Conservation (phyloP, 345 rosid species). For the Geranium brycei region DNA sequence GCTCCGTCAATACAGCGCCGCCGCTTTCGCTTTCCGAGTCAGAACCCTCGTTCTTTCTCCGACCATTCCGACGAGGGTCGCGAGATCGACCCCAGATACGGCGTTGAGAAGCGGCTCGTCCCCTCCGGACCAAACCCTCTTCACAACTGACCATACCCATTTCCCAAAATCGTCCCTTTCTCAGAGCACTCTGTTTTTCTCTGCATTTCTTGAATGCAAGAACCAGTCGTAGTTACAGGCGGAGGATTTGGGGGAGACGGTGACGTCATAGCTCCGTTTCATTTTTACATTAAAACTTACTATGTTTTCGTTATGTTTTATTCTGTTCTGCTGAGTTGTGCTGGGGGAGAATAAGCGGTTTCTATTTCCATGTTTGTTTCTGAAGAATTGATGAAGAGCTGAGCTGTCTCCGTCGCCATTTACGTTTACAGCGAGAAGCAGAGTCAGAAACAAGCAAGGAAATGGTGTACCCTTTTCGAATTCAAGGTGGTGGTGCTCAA, state of each 20-base stretch:
- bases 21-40: conserved; percentile 18
- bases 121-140: conserved; percentile 70
- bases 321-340: no score
- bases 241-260: no score
- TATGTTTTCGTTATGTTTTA: neutral
- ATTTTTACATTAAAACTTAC: neutral
- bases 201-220: no score
- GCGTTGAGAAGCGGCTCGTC: conserved; percentile 49
- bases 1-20: conserved; percentile 12
- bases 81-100: conserved; percentile 49
- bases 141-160: conserved; percentile 33
- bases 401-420: neutral
- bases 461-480: conserved; percentile 14
- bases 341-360: neutral
- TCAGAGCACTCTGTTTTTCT: neutral
- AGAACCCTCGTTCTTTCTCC: conserved; percentile 10
- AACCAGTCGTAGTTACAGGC: no score
- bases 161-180: no score
- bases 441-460: conserved; percentile 23
- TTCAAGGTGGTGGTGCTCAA: no score
- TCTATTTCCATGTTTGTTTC: no score
- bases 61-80: neutral
- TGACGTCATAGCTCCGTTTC: neutral
- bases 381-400: no score
- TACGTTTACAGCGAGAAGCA: neutral